phyloP scores from a whole-genome alignment of 2,329 filamentous ascomycete genomes.

The Penicillium sp. region DNA sequence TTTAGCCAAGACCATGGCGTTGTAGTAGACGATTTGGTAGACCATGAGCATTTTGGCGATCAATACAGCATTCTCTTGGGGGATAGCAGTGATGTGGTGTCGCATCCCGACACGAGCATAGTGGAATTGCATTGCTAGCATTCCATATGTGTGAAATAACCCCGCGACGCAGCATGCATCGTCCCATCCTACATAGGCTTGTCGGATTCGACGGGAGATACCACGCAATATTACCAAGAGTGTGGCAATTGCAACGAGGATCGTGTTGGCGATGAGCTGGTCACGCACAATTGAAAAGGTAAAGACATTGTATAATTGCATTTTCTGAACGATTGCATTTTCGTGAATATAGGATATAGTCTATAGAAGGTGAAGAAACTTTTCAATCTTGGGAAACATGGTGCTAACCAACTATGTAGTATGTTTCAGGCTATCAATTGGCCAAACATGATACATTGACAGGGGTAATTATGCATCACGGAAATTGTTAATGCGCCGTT shows the following conservation, averaged over 20 bases:
- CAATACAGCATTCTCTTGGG: slow-evolving; percentile 4
- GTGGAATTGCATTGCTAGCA: slow-evolving; percentile 21
- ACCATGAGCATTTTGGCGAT: slow-evolving; percentile 20
- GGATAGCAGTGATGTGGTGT: slow-evolving; percentile 6
- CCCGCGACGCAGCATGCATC: slow-evolving; percentile 27
- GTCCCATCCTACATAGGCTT: slow-evolving; percentile 32
- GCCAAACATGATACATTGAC: neutral
- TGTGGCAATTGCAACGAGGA: slow-evolving; percentile 28
- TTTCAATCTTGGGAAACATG: too few relatives aligned
- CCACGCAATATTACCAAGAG: slow-evolving; percentile 23
- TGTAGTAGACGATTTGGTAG: slow-evolving; percentile 28
- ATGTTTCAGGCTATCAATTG: neutral
- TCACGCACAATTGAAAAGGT: slow-evolving; percentile 15
- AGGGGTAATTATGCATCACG: neutral
- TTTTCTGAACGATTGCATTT: neutral
- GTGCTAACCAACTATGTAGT: neutral
- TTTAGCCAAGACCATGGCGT: slow-evolving; percentile 30
- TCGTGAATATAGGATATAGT: neutral
- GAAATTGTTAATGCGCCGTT: neutral
- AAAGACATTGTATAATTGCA: slow-evolving; percentile 17
- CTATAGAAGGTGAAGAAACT: neutral
- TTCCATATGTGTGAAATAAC: slow-evolving; percentile 18
- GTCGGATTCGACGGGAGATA: slow-evolving; percentile 26
- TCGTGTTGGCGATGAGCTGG: slow-evolving; percentile 22
- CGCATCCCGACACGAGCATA: slow-evolving; percentile 21